A percentile compares a stretch with the other conserved stretches of the same genome.
phyloP scores from a whole-genome alignment of 2,329 filamentous ascomycete genomes.

The Cladophialophora bantiana region DNA sequence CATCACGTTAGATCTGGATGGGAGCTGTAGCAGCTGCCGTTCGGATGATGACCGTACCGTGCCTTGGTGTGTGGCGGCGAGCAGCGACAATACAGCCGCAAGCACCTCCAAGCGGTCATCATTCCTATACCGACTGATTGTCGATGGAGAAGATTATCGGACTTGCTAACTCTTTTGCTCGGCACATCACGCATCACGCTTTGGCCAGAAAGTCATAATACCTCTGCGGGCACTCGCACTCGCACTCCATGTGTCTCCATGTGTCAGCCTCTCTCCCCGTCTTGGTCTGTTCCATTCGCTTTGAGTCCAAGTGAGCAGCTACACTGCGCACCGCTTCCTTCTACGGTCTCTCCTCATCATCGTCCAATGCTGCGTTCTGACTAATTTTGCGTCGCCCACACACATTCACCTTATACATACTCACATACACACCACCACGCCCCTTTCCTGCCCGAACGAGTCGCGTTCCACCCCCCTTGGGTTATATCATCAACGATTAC shows the following conservation, averaged over 20 bases:
- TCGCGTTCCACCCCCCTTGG: constrained; percentile 23
- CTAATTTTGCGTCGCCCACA: constrained; percentile 29
- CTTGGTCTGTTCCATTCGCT: constrained; percentile 21
- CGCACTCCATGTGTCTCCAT: neutral
- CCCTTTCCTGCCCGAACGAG: constrained; percentile 21
- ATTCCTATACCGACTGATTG: constrained; percentile 16
- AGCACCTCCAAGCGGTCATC: constrained; percentile 19
- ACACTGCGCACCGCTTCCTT: constrained; percentile 19
- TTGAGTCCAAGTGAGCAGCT: constrained; percentile 4
- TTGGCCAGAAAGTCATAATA: constrained; percentile 29
- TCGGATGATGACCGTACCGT: constrained; percentile 29
- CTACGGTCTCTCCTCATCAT: constrained; percentile 26
- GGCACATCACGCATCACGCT: constrained; percentile 25
- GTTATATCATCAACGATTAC: constrained; percentile 38
- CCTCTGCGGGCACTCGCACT: constrained; percentile 17
- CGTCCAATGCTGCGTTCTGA: constrained; percentile 32
- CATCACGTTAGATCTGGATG: constrained; percentile 15
- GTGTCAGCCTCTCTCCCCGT: constrained; percentile 32
- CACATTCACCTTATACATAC: constrained; percentile 2
- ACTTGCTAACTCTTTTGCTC: constrained; percentile 18
- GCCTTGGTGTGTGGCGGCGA: constrained; percentile 24
- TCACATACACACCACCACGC: neutral
- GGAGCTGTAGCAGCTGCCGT: constrained; percentile 15
- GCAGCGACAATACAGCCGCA: constrained; percentile 22
- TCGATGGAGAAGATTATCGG: constrained; percentile 24